phyloP scores from a whole-genome alignment of 257 asterid genomes.

The Capsicum baccatum region DNA sequence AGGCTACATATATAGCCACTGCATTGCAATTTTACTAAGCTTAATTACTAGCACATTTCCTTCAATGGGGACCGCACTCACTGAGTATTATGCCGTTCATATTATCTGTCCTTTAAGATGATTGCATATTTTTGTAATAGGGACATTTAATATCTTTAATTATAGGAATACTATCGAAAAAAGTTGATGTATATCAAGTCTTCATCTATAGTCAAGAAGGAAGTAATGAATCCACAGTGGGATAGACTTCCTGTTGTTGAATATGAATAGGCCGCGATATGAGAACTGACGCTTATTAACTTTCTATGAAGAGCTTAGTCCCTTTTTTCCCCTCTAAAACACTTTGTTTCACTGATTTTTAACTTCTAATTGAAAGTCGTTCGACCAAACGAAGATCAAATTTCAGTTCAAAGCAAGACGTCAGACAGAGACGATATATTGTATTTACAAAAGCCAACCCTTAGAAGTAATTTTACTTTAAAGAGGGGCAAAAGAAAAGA shows the following conservation, averaged over 20 bases:
- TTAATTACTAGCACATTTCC: no score
- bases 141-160: not conserved
- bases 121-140: not conserved
- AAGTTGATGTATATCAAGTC: not conserved
- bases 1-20: not conserved
- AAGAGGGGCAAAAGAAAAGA: not conserved
- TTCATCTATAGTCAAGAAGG: not conserved
- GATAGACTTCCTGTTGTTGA: constrained; percentile 7
- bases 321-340: no score
- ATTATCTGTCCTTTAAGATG: not conserved
- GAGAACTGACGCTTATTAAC: not conserved
- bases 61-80: no score
- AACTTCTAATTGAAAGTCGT: not conserved
- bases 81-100: no score
- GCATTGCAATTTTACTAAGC: not conserved
- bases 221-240: not conserved
- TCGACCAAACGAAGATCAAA: not conserved
- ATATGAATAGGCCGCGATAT: not conserved
- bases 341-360: not conserved
- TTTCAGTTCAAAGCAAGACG: no score
- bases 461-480: not conserved
- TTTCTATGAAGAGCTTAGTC: not conserved
- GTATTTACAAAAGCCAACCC: not conserved
- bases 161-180: not conserved
- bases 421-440: no score